Evolutionary conservation across 352 stramenopile genomes (phyloP), one percentile per base, ranked within the genome.

Genomic region (Halophytophthora batemanensis): DNA sequence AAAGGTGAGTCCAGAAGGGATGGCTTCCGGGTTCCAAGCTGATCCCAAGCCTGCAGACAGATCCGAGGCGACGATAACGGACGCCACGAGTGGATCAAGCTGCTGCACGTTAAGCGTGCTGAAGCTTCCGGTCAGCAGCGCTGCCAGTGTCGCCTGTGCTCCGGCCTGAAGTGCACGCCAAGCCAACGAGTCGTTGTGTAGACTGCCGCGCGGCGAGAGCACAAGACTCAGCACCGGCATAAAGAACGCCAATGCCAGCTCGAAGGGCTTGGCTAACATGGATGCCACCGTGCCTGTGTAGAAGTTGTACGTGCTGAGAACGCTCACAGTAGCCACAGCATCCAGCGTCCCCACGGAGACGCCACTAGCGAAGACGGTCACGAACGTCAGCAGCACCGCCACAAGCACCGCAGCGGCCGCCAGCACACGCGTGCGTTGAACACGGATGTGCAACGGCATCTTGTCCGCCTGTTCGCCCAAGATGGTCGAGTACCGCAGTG

Each of bases 291-390:
- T 79, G 12, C 69, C 74, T 11, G 72, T 66, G 44, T 79, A 82
- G 17, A 85, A 85, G 39, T 82, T 85, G 50, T 81, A 72, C 13
- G 66, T 21, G n/a, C 60, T 64, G 13, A 77, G 41, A n/a, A 69
- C 46, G 23, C 36, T 22, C 41, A 61, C 34, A 3, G 37, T 47
- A 21, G 50, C 50, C 25, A 56, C 60, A 2, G 54, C 69, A 44
- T 58, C 42, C 5, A 46, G 58, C 25, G 50, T 68, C 15, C 50
- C 54, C 14, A 77, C 43, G 1, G 53, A 36, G 0, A 77, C 61
- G 11, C 68, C 68, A 28, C 38, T 36, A 8, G 47, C 51, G 39
- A 77, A 70, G 22, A 75, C 19, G 1, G 25, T 51, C 25, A 74
- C 50, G 17, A 77, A 49, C 23, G 58, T 37, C 29, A 71, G 29